phyloP scores from a whole-genome alignment of 208 protist species.

The Trypanosoma avium region DNA sequence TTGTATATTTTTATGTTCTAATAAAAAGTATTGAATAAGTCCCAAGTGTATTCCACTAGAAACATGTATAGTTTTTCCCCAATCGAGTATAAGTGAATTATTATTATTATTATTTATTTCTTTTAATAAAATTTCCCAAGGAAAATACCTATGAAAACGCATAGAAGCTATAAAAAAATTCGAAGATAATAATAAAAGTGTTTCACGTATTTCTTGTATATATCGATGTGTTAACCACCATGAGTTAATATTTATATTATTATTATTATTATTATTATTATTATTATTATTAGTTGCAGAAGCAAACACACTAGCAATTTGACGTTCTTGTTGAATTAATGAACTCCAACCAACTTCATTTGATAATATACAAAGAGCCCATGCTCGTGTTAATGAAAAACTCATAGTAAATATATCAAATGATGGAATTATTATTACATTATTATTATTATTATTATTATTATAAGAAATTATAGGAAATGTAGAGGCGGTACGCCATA shows the following conservation, averaged over 20 bases:
- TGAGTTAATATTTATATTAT: background rate
- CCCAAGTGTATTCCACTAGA: conserved; percentile 21
- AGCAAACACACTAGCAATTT: too few species aligned
- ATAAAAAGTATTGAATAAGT: conserved; percentile 12
- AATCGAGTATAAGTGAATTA: too few species aligned
- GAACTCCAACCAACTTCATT: conserved; percentile 18
- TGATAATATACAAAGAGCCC: conserved; percentile 24
- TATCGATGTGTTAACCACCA: conserved; percentile 18
- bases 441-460: background rate
- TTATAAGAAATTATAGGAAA: background rate
- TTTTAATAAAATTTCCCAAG: conserved; percentile 21
- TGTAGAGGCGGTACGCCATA: background rate
- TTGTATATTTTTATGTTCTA: background rate
- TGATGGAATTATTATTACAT: conserved; percentile 3
- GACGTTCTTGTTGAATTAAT: conserved; percentile 23
- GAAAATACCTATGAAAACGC: background rate
- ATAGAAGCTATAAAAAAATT: conserved; percentile 13
- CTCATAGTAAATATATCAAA: background rate
- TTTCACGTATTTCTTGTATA: conserved; percentile 11
- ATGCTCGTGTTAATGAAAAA: conserved; percentile 14
- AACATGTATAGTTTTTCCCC: background rate
- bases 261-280: too few species aligned
- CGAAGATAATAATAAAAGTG: conserved; percentile 27
- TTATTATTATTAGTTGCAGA: too few species aligned
- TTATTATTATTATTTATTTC: too few species aligned